phyloP scores from a whole-genome alignment of 2,329 filamentous ascomycete species.

The Pseudopyricularia cyperi region DNA sequence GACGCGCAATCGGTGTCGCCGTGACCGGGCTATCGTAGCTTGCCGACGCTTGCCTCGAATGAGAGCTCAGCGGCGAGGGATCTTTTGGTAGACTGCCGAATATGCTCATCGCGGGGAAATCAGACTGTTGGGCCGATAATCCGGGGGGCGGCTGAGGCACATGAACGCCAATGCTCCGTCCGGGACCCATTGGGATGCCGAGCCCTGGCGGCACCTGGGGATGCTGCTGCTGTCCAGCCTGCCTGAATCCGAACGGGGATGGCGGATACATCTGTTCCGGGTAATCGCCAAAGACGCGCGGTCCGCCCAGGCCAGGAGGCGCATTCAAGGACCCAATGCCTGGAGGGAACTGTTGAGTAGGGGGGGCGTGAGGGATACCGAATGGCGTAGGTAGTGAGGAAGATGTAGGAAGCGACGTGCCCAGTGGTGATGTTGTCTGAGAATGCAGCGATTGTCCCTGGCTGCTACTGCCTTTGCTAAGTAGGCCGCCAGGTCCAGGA shows the following conservation, averaged over 20 bases:
- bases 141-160: constrained; percentile 7
- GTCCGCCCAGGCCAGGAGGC: neutral
- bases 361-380: neutral
- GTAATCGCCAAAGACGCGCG: neutral
- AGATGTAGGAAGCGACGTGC: constrained; percentile 20
- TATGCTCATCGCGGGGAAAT: constrained; percentile 1
- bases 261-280: neutral
- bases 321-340: neutral
- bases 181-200: constrained; percentile 1
- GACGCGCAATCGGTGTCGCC: constrained; percentile 64
- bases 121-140: constrained; percentile 1
- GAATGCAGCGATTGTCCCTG: constrained; percentile 15
- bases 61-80: constrained; percentile 32
- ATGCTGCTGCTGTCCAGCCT: neutral
- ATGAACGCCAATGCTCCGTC: constrained; percentile 5
- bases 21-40: constrained; percentile 45
- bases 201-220: neutral
- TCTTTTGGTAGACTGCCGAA: constrained; percentile 16
- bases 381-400: neutral
- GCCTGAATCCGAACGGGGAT: neutral
- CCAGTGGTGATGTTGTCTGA: constrained; percentile 52
- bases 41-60: constrained; percentile 63
- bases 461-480: constrained; percentile 18
- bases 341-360: neutral
- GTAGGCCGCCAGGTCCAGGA: constrained; percentile 46